Base-by-base conservation (phyloP, 306 rosid species). In the Albizia julibrissin region DNA sequence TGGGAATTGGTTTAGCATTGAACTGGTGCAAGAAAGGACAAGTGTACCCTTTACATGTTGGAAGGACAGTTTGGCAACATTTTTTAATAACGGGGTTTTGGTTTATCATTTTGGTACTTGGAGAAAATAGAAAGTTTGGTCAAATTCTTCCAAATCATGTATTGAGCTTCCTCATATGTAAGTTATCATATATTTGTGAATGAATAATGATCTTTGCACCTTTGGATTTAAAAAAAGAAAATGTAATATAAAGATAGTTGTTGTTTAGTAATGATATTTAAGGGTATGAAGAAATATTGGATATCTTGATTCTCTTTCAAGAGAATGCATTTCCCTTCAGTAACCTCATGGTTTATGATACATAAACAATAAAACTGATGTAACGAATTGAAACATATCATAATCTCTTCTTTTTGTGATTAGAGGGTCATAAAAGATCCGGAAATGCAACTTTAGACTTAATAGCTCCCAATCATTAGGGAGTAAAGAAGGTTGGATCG, bases 401-500 rank as follows among this genome's bases (percentile, higher is more conserved):
- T 52, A 52, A 3, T 52, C 61, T 33, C 59, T 47, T 58, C 50
- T 68, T 19, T n/a, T 8, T 42, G 3, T 69, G 31, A n/a, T 68
- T 9, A 10, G 72, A 75, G 62, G 72, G 52, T 56, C 43, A 44
- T 56, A 43, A 12, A 75, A 82, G 62, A 56, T 74, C 44, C 21
- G 33, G 33, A 47, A 74, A 50, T 64, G 14, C 18, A 16, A 39
- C 12, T 59, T 21, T 75, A 50, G 61, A 66, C 70, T 66, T 42
- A 11, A 21, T 52, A 12, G 24, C 65, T 50, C 44, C 59, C 15
- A 34, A 29, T 49, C 75, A 15, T 37, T 66, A 3, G 26, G 62
- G 62, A 56, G 24, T 56, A 8, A 6, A 56, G 27, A 8, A 21
- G 62, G 13, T 8, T 52, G 59, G 22, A 52, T 52, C 24, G n/a